Conservation (phyloP, 495 filamentous ascomycete genomes). For the Barbatosphaeria neglecta region DNA sequence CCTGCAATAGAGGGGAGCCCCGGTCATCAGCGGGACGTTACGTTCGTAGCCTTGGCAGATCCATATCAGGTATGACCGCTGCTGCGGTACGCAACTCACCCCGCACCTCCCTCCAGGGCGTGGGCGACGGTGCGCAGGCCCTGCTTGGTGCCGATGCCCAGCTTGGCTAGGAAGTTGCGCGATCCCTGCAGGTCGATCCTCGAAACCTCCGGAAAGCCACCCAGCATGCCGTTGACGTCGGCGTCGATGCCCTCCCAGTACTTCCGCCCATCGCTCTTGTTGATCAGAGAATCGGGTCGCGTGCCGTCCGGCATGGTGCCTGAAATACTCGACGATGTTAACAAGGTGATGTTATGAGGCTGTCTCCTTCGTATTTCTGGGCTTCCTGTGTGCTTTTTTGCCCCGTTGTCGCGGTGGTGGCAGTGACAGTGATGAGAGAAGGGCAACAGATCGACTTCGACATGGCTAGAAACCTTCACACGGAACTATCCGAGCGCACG, state of each 20-base stretch:
- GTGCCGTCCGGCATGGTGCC: neutral
- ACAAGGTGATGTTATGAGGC: neutral
- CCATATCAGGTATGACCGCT: too few relatives aligned
- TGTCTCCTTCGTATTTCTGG: too few relatives aligned
- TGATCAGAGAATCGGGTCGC: conserved; percentile 34
- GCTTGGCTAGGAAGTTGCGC: conserved; percentile 62
- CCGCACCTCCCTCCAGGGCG: conserved; percentile 44
- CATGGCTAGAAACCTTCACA: too few relatives aligned
- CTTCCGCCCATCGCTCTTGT: conserved; percentile 36
- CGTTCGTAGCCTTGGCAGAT: too few relatives aligned
- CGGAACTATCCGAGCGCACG: too few relatives aligned
- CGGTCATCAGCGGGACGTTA: neutral
- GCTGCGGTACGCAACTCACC: conserved; percentile 20
- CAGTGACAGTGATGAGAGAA: too few relatives aligned
- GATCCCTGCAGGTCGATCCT: conserved; percentile 69
- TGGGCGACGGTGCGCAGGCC: conserved; percentile 13
- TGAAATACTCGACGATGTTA: neutral
- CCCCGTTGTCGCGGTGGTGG: too few relatives aligned
- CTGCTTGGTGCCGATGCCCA: conserved; percentile 40
- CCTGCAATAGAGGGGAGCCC: conserved; percentile 9
- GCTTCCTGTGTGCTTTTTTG: too few relatives aligned
- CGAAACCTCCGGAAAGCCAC: conserved; percentile 63
- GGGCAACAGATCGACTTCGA: too few relatives aligned
- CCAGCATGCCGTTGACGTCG: conserved; percentile 71
- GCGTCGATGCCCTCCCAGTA: conserved; percentile 72